Evolutionary conservation across 805 yeast species (phyloP).

Genomic region (Pichia exigua): DNA sequence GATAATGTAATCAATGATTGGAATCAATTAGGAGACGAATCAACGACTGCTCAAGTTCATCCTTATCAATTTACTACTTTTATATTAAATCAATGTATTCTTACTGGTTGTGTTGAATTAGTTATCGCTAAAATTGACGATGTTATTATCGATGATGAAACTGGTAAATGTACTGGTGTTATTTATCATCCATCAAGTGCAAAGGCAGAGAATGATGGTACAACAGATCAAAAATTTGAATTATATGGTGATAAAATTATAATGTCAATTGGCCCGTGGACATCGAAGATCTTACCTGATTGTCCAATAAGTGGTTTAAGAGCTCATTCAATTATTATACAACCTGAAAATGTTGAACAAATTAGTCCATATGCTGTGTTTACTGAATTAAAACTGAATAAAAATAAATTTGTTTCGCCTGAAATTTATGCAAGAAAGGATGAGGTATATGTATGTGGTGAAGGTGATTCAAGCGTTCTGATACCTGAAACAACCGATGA

Average conservation of each 20-base stretch:
- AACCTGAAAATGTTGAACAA: constrained; percentile 60
- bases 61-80: constrained; percentile 91
- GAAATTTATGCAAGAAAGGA: constrained; percentile 93
- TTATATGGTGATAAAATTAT: constrained; percentile 71
- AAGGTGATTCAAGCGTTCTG: constrained; percentile 84
- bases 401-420: constrained; percentile 69
- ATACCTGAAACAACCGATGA: constrained; percentile 93
- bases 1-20: constrained; percentile 58
- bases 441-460: constrained; percentile 96
- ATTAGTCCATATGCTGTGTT: constrained; percentile 93
- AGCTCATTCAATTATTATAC: constrained; percentile 90
- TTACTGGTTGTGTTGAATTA: constrained; percentile 74
- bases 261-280: constrained; percentile 94
- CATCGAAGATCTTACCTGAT: constrained; percentile 79
- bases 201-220: constrained; percentile 27
- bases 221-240: constrained; percentile 31
- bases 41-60: constrained; percentile 93
- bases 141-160: constrained; percentile 50
- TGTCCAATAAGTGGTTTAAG: constrained; percentile 92
- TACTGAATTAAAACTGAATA: constrained; percentile 77
- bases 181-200: constrained; percentile 40
- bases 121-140: constrained; percentile 78
- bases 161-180: constrained; percentile 67
- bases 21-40: constrained; percentile 74
- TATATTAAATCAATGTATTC: constrained; percentile 70